Base-by-base conservation (phyloP, 2,329 filamentous ascomycete species). In the Cladobotryum mycophilum region DNA sequence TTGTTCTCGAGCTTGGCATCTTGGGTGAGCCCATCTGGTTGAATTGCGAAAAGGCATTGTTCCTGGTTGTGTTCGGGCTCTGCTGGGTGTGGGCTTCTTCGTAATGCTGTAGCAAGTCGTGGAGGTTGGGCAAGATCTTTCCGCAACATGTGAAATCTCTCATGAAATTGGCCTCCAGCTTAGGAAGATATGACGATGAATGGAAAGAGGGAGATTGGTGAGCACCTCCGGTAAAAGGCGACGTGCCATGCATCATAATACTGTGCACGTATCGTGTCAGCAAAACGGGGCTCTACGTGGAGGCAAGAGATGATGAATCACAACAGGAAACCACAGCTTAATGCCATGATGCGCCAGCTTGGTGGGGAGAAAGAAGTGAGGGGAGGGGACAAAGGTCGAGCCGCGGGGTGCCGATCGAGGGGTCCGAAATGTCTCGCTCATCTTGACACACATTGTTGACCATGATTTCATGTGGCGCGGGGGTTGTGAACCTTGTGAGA, bases 91-190 rank as follows among this genome's bases (percentile, higher is more conserved):
- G 93, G 49, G 86, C 82, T 70, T 96, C 92, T 70, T 99, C 93
- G 66, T 96, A 99, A 68, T 99, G 93, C 65, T 96, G 90, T 43
- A 99, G 76, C 43, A 99, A 78, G 65, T 97, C 93, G 71, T 99
- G 93, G 59, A 99, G 80, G 46, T 91, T 95, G 20, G 91, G 87
- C 58, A 96, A 79, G 33, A 86, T 92, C 61, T 89, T 81, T 62
- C 90, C 90, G 71, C 93, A 99, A 73, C 93, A 99, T 47, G 86
- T 86, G 71, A 97, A 97, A 72, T 97, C 91, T 69, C 86, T 86
- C 89, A 97, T 95, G 68, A 96, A 99, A 64, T 92, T 93, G 55
- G 92, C 92, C 70, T 99, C 93, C 64, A 96, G 83, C 69, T 96
- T 96, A 9, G 91, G 92, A 1, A 96, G 80, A 66, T 97, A 97